phyloP scores from a whole-genome alignment of 495 filamentous ascomycete species.

The Aspergillus coremiiformis region DNA sequence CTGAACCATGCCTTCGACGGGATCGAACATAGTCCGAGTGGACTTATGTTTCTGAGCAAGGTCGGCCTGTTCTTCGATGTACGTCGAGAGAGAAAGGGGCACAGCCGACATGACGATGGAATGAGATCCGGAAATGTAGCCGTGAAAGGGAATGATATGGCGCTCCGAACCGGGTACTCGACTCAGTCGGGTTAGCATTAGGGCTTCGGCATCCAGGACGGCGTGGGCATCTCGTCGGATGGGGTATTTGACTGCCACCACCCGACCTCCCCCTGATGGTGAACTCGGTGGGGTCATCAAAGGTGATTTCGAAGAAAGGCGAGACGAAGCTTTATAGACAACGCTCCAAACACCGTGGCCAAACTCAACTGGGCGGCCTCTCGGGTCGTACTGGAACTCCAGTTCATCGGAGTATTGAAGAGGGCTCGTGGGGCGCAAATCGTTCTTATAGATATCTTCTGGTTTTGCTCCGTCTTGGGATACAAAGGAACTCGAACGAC shows the following conservation, averaged over 20 bases:
- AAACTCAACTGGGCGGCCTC: constrained; percentile 33
- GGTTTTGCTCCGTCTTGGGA: constrained; percentile 3
- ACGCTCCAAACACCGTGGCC: constrained; percentile 56
- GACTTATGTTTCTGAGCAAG: constrained; percentile 25
- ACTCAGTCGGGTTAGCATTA: constrained; percentile 43
- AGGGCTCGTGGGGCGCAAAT: constrained; percentile 1
- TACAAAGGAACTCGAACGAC: constrained; percentile 4
- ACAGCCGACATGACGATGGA: constrained; percentile 50
- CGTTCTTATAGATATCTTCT: neutral
- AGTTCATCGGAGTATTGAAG: constrained; percentile 30
- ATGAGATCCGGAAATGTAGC: constrained; percentile 40
- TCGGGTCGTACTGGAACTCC: constrained; percentile 25
- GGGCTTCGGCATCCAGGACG: constrained; percentile 47
- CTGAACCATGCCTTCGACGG: constrained; percentile 33
- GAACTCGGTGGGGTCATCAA: constrained; percentile 42
- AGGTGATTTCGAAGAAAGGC: constrained; percentile 2
- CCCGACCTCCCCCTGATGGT: constrained; percentile 25
- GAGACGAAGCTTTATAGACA: constrained; percentile 44
- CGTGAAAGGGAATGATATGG: constrained; percentile 50
- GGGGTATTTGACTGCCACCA: constrained; percentile 51
- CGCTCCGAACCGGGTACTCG: constrained; percentile 23
- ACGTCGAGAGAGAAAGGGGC: constrained; percentile 42
- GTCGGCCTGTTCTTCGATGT: constrained; percentile 35
- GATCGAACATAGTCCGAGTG: constrained; percentile 46
- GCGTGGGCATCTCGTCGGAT: constrained; percentile 39